Percentiles rank a stretch among this genome's conserved stretches.
Conservation (phyloP, 2,329 filamentous ascomycete species). For the Aspergillus candidus region DNA sequence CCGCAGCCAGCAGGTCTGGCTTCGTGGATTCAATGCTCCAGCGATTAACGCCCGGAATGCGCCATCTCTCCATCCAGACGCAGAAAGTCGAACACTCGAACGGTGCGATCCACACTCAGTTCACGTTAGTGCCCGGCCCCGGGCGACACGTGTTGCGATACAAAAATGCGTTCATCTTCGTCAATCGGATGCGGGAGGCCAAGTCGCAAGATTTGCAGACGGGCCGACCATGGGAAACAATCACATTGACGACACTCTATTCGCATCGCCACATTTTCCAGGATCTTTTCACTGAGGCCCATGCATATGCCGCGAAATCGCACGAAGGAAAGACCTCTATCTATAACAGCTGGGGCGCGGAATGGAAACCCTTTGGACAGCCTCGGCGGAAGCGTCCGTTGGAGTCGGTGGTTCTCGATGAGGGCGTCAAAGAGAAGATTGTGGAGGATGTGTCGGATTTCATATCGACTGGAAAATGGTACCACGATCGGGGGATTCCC, state of each 20-base stretch:
- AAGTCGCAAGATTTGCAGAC: constrained; percentile 72
- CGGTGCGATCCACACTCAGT: constrained; percentile 68
- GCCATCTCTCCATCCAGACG: constrained; percentile 61
- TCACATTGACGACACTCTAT: constrained; percentile 88
- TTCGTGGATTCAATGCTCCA: constrained; percentile 50
- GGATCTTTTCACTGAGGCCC: constrained; percentile 80
- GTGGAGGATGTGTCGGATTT: constrained; percentile 79
- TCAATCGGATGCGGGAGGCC: constrained; percentile 77
- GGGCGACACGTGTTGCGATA: constrained; percentile 85
- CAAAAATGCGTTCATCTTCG: constrained; percentile 76
- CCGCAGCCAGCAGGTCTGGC: constrained; percentile 35
- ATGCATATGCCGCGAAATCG: constrained; percentile 68
- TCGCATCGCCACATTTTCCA: constrained; percentile 84
- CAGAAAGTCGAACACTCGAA: constrained; percentile 57
- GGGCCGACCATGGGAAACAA: constrained; percentile 87
- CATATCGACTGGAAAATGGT: constrained; percentile 73
- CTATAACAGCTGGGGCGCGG: constrained; percentile 75
- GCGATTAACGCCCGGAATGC: constrained; percentile 54
- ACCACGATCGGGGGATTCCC: constrained; percentile 87
- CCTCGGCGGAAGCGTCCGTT: constrained; percentile 81
- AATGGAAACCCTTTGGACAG: constrained; percentile 80
- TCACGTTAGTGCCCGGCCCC: constrained; percentile 84
- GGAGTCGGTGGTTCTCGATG: constrained; percentile 77
- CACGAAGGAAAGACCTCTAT: constrained; percentile 91
- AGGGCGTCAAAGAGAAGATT: constrained; percentile 75